A percentile compares a stretch with the other conserved stretches of the same genome.
These are phyloP conservation scores for Apiospora saccharicola DNA, from an alignment of 2,329 filamentous ascomycete genomes.

Conservation along the genomic window DNA sequence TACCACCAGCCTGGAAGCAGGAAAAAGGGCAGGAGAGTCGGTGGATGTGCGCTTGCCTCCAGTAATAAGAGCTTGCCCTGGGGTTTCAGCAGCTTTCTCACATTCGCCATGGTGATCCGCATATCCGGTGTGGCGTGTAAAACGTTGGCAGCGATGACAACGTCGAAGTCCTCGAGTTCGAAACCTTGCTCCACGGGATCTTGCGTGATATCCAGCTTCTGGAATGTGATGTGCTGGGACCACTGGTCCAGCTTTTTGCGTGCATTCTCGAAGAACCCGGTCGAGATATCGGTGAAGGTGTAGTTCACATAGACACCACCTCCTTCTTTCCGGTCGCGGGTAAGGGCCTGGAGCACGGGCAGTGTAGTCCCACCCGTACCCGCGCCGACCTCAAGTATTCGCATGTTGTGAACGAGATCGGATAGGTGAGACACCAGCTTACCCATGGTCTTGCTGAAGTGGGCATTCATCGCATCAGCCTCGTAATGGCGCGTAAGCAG, in stretches of 20 bases:
- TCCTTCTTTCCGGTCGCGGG: conserved; percentile 32
- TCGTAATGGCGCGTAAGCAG: conserved; percentile 35
- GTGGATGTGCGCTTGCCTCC: conserved; percentile 25
- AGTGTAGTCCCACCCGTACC: conserved; percentile 32
- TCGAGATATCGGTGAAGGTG: conserved; percentile 52
- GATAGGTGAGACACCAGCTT: conserved; percentile 28
- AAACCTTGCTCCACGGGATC: conserved; percentile 32
- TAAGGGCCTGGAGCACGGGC: conserved; percentile 34
- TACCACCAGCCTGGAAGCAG: conserved; percentile 25
- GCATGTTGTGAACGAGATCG: conserved; percentile 28
- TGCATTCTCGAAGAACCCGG: conserved; percentile 48
- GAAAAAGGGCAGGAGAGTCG: conserved; percentile 10
- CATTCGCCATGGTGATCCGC: conserved; percentile 30
- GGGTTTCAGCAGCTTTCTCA: conserved; percentile 33
- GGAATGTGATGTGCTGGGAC: conserved; percentile 6
- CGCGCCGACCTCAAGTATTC: conserved; percentile 31
- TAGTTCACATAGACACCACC: conserved; percentile 36
- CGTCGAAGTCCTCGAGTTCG: conserved; percentile 28
- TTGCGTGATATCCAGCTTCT: conserved; percentile 20
- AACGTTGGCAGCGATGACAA: conserved; percentile 33
- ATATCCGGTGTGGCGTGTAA: conserved; percentile 36
- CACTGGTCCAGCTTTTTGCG: conserved; percentile 29
- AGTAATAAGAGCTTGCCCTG: conserved; percentile 30
- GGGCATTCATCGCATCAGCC: conserved; percentile 26
- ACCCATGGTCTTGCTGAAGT: conserved; percentile 27